Evolutionary conservation across 2,329 filamentous ascomycete species (phyloP).

Genomic region (Phoma sp.): DNA sequence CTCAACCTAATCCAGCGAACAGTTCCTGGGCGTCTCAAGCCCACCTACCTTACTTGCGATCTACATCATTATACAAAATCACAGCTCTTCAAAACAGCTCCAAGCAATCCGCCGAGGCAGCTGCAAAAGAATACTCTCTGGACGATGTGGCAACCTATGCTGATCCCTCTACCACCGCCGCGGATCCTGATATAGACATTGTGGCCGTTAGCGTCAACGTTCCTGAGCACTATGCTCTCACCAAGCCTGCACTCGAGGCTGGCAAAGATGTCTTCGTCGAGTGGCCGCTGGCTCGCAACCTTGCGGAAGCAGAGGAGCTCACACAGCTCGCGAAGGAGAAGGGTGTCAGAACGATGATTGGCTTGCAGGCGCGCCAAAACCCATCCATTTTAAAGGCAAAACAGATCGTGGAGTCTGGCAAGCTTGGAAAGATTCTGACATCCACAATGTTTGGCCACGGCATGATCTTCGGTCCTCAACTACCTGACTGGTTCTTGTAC

Average conservation of each 20-base stretch:
- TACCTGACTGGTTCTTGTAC: slow-evolving; percentile 50
- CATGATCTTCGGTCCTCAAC: slow-evolving; percentile 26
- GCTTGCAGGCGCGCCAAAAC: slow-evolving; percentile 54
- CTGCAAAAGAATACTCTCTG: slow-evolving; percentile 48
- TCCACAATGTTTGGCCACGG: slow-evolving; percentile 40
- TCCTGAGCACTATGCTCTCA: slow-evolving; percentile 50
- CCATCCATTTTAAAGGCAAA: slow-evolving; percentile 52
- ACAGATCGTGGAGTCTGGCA: slow-evolving; percentile 50
- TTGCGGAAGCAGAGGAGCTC: slow-evolving; percentile 53
- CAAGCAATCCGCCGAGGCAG: slow-evolving; percentile 49
- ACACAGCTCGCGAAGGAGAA: slow-evolving; percentile 49
- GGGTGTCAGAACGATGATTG: slow-evolving; percentile 54
- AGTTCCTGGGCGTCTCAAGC: slow-evolving; percentile 47
- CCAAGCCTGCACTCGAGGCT: slow-evolving; percentile 52
- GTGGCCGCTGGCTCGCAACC: slow-evolving; percentile 55
- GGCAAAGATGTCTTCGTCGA: slow-evolving; percentile 56
- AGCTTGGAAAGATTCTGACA: slow-evolving; percentile 53
- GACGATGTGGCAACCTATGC: slow-evolving; percentile 51
- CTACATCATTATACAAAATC: slow-evolving; percentile 52
- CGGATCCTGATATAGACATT: slow-evolving; percentile 56
- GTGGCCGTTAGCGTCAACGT: slow-evolving; percentile 55
- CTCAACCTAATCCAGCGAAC: slow-evolving; percentile 4
- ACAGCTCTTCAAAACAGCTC: slow-evolving; percentile 59
- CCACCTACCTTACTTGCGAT: slow-evolving; percentile 48
- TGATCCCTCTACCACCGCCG: slow-evolving; percentile 51